These are phyloP conservation scores for Aspergillus ibericus DNA, from an alignment of 2,329 filamentous ascomycete species.

Conservation along the genomic window DNA sequence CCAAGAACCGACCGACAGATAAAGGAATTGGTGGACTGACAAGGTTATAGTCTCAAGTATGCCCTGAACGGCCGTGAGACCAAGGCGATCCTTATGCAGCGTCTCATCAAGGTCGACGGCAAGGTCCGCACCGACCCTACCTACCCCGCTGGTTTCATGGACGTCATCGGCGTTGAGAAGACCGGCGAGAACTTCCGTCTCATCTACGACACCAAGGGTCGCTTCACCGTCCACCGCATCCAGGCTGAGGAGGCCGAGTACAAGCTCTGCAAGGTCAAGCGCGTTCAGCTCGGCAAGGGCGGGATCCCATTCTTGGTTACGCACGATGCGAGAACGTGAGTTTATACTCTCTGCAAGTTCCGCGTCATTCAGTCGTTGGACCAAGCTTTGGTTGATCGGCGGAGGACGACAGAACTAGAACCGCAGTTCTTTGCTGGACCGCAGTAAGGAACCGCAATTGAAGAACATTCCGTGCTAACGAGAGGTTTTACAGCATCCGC, in stretches of 20 bases:
- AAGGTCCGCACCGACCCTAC: conserved; percentile 99
- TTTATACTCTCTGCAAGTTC: conserved; percentile 61
- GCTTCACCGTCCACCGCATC: conserved; percentile 99
- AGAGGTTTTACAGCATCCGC: conserved; percentile 72
- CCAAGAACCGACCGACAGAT: not conserved
- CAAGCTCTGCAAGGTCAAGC: conserved; percentile 99
- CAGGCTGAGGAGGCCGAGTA: conserved; percentile 98
- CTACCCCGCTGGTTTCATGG: conserved; percentile 98
- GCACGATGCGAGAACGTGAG: conserved; percentile 99
- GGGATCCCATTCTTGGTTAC: conserved; percentile 99
- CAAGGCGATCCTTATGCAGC: conserved; percentile 98
- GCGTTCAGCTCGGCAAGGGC: conserved; percentile 97
- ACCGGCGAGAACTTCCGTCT: conserved; percentile 99
- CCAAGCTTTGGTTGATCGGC: conserved; percentile 85
- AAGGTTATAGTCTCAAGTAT: conserved; percentile 86
- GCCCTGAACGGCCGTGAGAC: conserved; percentile 98
- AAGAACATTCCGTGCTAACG: conserved; percentile 37
- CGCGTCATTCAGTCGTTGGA: conserved; percentile 99
- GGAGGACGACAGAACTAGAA: conserved; percentile 37
- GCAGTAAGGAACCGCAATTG: conserved; percentile 31
- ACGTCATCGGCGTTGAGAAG: conserved; percentile 99
- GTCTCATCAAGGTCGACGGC: conserved; percentile 98
- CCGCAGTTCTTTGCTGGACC: conserved; percentile 27
- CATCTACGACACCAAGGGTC: conserved; percentile 99
- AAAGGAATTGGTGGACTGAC: conserved; percentile 12